These are phyloP conservation scores for Phialophora chinensis DNA, from an alignment of 2,329 filamentous ascomycete species.

Conservation along the genomic window DNA sequence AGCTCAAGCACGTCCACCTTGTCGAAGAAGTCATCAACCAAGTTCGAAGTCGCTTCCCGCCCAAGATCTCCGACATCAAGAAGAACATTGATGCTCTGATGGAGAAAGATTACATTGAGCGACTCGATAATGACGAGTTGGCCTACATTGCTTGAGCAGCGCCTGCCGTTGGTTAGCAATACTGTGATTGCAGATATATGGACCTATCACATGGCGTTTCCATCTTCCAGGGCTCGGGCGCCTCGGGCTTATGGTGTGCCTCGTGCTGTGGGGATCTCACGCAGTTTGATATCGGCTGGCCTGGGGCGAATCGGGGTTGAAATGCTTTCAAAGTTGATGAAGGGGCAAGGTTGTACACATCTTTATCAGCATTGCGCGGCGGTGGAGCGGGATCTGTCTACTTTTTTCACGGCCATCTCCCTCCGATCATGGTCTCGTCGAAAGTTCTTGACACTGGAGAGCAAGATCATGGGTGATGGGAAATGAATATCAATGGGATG, in stretches of 20 bases:
- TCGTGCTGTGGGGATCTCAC: not conserved
- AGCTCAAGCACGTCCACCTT: conserved; percentile 95
- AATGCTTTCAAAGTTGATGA: not conserved
- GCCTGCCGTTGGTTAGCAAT: not conserved
- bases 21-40: conserved; percentile 95
- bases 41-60: conserved; percentile 89
- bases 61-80: conserved; percentile 95
- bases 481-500: conserved; percentile 1
- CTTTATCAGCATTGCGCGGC: conserved; percentile 13
- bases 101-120: conserved; percentile 98
- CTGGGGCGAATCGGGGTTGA: not conserved
- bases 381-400: conserved; percentile 1
- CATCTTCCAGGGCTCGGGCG: not conserved
- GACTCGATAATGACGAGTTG: conserved; percentile 90
- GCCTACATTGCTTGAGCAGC: conserved; percentile 83
- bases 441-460: not conserved
- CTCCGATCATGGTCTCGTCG: not conserved
- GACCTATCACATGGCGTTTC: not conserved
- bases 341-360: not conserved
- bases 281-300: not conserved
- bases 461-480: not conserved
- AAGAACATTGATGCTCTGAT: conserved; percentile 99
- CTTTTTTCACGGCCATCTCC: conserved; percentile 4
- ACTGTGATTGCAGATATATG: not conserved
- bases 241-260: not conserved